Conservation (phyloP, 2,329 filamentous ascomycete species). For the Neofusicoccum parvum region DNA sequence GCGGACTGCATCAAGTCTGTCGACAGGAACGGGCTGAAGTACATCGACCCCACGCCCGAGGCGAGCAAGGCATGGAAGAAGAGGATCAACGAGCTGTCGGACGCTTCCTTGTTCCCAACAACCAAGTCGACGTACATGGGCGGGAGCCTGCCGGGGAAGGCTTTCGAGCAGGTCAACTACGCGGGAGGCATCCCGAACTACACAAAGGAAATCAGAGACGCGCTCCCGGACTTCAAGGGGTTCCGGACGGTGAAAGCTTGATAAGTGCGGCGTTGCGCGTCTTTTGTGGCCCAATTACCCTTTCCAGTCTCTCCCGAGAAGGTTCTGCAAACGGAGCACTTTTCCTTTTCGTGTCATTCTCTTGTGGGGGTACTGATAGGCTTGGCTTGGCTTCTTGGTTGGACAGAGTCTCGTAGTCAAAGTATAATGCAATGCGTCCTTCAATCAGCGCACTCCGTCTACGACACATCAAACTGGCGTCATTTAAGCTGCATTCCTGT, state of each 20-base stretch:
- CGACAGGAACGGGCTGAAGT: constrained; percentile 30
- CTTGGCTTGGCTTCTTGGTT: too few species aligned
- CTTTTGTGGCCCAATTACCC: too few species aligned
- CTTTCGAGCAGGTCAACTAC: constrained; percentile 42
- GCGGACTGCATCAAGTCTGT: constrained; percentile 39
- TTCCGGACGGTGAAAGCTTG: constrained; percentile 26
- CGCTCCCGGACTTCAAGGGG: constrained; percentile 37
- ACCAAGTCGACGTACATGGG: constrained; percentile 44
- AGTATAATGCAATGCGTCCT: too few species aligned
- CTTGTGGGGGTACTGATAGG: too few species aligned
- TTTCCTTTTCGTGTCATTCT: too few species aligned
- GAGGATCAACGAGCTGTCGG: constrained; percentile 43
- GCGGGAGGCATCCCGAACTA: constrained; percentile 47
- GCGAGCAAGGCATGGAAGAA: constrained; percentile 44
- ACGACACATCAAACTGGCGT: too few species aligned
- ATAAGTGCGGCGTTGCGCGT: not conserved
- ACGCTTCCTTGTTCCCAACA: constrained; percentile 45
- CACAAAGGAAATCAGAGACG: constrained; percentile 40
- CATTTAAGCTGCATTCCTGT: too few species aligned
- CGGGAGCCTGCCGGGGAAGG: constrained; percentile 51
- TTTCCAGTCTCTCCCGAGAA: too few species aligned
- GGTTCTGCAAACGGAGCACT: too few species aligned
- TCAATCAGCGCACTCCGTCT: too few species aligned
- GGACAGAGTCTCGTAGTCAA: too few species aligned
- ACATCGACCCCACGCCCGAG: constrained; percentile 40